Conservation (phyloP, 345 rosid genomes). For the Brassica napus region Da-Ae NC_063445.1:25784501-25785000, state of each 20-base stretch:
- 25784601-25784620: conserved; percentile 43
- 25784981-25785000: background rate
- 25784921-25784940: conserved; percentile 44
- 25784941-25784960: background rate
- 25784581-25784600: conserved; percentile 70
- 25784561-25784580: conserved; percentile 35
- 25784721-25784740: conserved; percentile 46
- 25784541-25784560: conserved; percentile 64
- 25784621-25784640: conserved; percentile 42
- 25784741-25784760: conserved; percentile 33
- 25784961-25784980: background rate
- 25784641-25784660: conserved; percentile 58
- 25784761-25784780: conserved; percentile 21
- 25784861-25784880: conserved; percentile 70
- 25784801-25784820: conserved; percentile 71
- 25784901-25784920: conserved; percentile 46
- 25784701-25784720: conserved; percentile 9
- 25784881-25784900: conserved; percentile 72
- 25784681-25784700: conserved; percentile 15
- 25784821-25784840: conserved; percentile 63
- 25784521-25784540: conserved; percentile 67
- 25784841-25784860: conserved; percentile 55
- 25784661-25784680: conserved; percentile 49
- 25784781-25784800: conserved; percentile 59
- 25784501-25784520: conserved; percentile 66